Base-by-base conservation (phyloP, 2,329 filamentous ascomycete genomes). In the Diaporthe sp. region DNA sequence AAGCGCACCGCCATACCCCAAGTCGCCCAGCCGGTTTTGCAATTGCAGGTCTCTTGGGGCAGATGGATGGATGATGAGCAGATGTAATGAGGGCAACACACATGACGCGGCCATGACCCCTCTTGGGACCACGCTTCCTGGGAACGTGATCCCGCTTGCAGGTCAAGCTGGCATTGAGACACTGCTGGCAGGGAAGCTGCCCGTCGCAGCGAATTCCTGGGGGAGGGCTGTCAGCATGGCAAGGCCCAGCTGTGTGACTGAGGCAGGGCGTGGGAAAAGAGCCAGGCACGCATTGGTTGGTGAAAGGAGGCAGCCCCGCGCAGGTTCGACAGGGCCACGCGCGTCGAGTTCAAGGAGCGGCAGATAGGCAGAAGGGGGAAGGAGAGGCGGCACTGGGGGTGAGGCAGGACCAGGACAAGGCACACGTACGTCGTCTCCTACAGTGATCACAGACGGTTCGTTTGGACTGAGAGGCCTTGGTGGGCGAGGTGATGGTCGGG, bases 111-210 rank as follows among this genome's bases (percentile, higher is more conserved):
- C 91, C 91, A 76, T 89, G 87, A 68, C 89, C 90, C 39, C 89
- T 89, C 79, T 92, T 93, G 17, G 91, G 91, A 3, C 91, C 91
- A 78, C 92, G 89, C 82, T 92, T 92, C 81, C 91, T 89, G 19
- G 91, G 91, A 58, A 92, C 88, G 79, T 91, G 90, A 79, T 92
- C 91, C 81, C 91, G 90, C 78, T 90, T 92, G 84, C 91, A 92
- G n/a, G 84, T 87, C 76, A 92, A 86, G 34, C 89, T 87, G 42
- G 90, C 89, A 74, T 88, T 88, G 72, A 87, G 82, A 81, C 91
- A 92, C 80, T 92, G 91, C 82, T 90, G 89, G 84, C 91, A 92
- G 6, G 90, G 89, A 67, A 83, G 84, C 70, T 83, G 79, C 70
- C 86, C 86, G 79, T 87, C 86, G 78, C 86, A 87, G 69, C 85